phyloP scores from a whole-genome alignment of 75 land plant genomes.

The Sequoiadendron giganteum region DNA sequence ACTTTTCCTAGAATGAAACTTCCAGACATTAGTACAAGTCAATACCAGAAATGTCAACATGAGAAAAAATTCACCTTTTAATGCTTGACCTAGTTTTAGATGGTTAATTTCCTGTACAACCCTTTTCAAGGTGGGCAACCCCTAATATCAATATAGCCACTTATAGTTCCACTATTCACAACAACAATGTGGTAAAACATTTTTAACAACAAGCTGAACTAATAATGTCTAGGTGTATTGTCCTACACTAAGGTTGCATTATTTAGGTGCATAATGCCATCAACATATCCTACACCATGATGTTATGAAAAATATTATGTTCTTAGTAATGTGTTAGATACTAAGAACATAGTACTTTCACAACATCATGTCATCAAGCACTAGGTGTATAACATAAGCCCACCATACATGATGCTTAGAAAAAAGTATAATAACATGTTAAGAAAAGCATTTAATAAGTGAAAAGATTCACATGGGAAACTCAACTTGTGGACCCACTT shows the following conservation, averaged over 20 bases:
- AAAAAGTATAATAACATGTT: too few relatives aligned
- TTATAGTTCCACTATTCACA: neutral
- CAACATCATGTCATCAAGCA: neutral
- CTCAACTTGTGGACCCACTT: too few relatives aligned
- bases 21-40: neutral
- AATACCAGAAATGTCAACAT: neutral
- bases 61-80: neutral
- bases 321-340: neutral
- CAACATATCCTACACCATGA: too few relatives aligned
- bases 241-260: neutral
- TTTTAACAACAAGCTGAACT: too few relatives aligned
- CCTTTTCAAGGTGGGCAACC: neutral
- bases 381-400: neutral
- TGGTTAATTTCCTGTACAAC: neutral
- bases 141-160: neutral
- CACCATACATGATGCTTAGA: neutral
- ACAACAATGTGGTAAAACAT: too few relatives aligned
- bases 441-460: too few relatives aligned
- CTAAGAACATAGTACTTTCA: neutral
- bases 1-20: neutral
- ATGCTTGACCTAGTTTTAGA: neutral
- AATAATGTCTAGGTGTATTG: neutral
- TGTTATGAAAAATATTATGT: too few relatives aligned
- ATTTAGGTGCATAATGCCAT: neutral
- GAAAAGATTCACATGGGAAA: too few relatives aligned